Conservation (phyloP, 148 eudicot species). For the Heliamphora exappendiculata region DNA sequence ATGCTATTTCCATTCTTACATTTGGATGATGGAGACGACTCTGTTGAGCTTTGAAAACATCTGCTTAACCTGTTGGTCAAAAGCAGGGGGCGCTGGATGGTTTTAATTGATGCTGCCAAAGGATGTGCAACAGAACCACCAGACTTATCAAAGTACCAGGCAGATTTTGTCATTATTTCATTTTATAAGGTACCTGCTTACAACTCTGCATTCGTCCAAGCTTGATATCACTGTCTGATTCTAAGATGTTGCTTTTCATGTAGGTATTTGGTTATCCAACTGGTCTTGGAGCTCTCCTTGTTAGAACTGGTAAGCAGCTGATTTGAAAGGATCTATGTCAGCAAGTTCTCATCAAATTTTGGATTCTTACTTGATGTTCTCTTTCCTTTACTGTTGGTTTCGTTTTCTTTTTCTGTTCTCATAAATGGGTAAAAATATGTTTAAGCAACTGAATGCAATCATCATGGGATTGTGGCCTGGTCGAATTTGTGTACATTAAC, state of each 20-base stretch:
- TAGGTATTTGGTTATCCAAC: constrained; percentile 94
- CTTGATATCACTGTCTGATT: background rate
- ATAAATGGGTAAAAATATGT: background rate
- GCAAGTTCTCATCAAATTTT: background rate
- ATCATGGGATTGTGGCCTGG: background rate
- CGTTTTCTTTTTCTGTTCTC: background rate
- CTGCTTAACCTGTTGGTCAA: constrained; percentile 9
- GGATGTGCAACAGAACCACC: constrained; percentile 88
- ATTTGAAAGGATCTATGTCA: background rate
- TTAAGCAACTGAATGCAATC: background rate
- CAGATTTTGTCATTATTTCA: constrained; percentile 86
- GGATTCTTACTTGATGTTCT: background rate
- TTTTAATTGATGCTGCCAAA: constrained; percentile 97
- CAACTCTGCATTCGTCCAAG: background rate
- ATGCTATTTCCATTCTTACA: background rate
- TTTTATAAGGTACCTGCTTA: constrained; percentile 70
- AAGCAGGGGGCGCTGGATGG: constrained; percentile 74
- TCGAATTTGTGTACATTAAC: too few relatives aligned
- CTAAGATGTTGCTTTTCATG: background rate
- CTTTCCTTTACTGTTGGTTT: background rate
- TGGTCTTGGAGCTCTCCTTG: constrained; percentile 93
- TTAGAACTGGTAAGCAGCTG: constrained; percentile 65
- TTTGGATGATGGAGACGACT: background rate
- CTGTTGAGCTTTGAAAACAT: background rate
- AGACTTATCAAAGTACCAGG: constrained; percentile 70